These are phyloP conservation scores for Fragilaria crotonensis DNA, from an alignment of 108 stramenopile species.

Conservation along the genomic window DNA sequence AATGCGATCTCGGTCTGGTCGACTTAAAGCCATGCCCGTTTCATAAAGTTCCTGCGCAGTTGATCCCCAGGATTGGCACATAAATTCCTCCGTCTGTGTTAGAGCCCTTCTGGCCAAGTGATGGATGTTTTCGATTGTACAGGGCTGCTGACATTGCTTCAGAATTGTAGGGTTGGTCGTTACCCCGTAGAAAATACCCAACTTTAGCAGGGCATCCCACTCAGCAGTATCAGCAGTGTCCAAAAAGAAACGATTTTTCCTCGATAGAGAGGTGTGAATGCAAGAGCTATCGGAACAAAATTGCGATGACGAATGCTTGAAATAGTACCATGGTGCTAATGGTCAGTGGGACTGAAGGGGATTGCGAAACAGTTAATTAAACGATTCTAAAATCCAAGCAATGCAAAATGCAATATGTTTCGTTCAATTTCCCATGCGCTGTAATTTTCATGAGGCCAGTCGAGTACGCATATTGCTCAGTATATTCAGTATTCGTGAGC, in stretches of 20 bases:
- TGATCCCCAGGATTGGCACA: constrained; percentile 66
- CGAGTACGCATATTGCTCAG: too few species aligned
- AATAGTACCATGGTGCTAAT: too few species aligned
- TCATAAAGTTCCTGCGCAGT: constrained; percentile 45
- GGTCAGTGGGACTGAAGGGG: too few species aligned
- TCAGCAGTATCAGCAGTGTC: constrained; percentile 47
- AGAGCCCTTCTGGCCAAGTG: constrained; percentile 29
- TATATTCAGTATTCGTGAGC: too few species aligned
- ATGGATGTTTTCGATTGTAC: constrained; percentile 46
- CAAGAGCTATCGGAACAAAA: too few species aligned
- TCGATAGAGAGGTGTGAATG: constrained; percentile 12
- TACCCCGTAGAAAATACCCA: constrained; percentile 59
- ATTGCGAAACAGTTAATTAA: too few species aligned
- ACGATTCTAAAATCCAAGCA: too few species aligned
- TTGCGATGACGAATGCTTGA: too few species aligned
- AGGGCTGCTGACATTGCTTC: constrained; percentile 39
- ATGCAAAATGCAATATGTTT: too few species aligned
- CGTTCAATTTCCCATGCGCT: too few species aligned
- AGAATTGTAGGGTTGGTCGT: constrained; percentile 63
- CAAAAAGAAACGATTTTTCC: constrained; percentile 52
- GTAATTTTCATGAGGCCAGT: too few species aligned
- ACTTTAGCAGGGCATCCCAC: constrained; percentile 48
- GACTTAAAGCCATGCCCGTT: constrained; percentile 44
- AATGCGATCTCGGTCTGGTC: constrained; percentile 39
- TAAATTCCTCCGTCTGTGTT: constrained; percentile 44